A percentile compares a stretch with the other conserved stretches of the same genome.
Conservation (phyloP, 1,139 yeast species). For the Kodamaea fungicola region DNA sequence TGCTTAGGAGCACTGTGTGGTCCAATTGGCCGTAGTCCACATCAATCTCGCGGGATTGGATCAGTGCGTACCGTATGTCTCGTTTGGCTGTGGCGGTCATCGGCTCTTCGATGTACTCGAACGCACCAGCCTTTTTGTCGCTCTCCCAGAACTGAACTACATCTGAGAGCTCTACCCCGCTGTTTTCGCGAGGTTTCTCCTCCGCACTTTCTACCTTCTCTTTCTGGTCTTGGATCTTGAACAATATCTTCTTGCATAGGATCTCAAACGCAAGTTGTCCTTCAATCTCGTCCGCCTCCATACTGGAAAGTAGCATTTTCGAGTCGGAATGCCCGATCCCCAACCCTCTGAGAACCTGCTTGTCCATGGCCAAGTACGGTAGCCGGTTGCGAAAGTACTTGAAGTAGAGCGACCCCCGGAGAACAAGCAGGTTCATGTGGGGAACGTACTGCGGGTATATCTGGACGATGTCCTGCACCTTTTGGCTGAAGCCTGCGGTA, state of each 20-base stretch:
- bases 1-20: conserved; percentile 9
- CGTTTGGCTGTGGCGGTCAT: not conserved
- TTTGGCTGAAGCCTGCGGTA: not conserved
- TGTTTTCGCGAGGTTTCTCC: too few relatives aligned
- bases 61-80: conserved; percentile 3
- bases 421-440: conserved; percentile 6
- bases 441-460: not conserved
- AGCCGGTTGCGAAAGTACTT: conserved; percentile 6
- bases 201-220: not conserved
- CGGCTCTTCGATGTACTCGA: not conserved
- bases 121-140: not conserved
- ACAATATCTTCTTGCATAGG: conserved; percentile 13
- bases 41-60: conserved; percentile 9
- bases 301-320: conserved; percentile 9
- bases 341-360: conserved; percentile 3
- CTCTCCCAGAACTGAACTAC: conserved; percentile 8
- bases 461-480: not conserved
- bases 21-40: conserved; percentile 8
- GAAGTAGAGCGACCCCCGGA: conserved; percentile 3
- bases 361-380: conserved; percentile 11
- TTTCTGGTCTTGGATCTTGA: conserved; percentile 12
- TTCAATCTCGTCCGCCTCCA: conserved; percentile 14
- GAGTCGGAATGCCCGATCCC: conserved; percentile 1
- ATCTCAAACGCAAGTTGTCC: conserved; percentile 14
- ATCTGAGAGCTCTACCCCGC: too few relatives aligned